Evolutionary conservation across 208 protist species (phyloP).

Genomic region (Histomonas meleagridis): DNA sequence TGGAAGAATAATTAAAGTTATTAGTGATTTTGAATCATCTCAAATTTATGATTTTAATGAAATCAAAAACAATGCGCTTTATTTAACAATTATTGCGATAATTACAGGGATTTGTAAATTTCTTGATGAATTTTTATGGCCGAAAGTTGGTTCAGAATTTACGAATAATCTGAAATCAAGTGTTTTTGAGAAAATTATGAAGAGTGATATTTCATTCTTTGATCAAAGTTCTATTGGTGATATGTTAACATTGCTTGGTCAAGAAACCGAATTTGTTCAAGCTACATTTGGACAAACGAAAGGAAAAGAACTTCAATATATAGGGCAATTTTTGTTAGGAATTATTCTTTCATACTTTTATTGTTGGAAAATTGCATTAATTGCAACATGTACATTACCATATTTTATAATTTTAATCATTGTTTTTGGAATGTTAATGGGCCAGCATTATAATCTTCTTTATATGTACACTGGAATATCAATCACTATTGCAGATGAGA

Average conservation of each 20-base stretch:
- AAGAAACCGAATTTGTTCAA: neutral
- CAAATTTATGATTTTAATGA: no score
- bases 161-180: neutral
- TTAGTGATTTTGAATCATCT: no score
- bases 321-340: neutral
- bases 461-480: neutral
- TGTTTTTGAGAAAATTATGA: neutral
- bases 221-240: neutral
- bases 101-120: conserved; percentile 8
- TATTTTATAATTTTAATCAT: neutral
- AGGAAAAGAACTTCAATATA: neutral
- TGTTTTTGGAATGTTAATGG: neutral
- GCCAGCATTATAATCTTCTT: neutral
- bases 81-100: no score
- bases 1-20: neutral
- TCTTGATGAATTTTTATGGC: neutral
- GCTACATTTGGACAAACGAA: neutral
- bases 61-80: no score
- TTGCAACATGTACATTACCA: neutral
- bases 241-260: neutral
- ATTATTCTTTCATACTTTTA: neutral
- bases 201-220: neutral
- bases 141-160: neutral
- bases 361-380: neutral
- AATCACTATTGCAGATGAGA: conserved; percentile 27